Evolutionary conservation across 2,329 filamentous ascomycete genomes (phyloP).

Genomic region (Acephala macrosclerotiorum): DNA sequence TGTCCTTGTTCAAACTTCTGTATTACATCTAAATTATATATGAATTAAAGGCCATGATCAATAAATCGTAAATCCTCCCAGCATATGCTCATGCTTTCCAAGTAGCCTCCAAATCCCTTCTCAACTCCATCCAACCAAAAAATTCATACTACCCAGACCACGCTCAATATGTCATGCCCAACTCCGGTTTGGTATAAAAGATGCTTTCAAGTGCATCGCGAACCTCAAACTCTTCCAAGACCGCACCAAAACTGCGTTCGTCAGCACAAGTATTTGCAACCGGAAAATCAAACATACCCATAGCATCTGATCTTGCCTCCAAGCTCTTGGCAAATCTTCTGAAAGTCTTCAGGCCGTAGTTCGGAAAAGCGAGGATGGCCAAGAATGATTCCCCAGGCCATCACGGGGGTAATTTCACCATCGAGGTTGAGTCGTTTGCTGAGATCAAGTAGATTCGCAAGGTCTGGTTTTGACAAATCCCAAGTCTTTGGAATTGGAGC

Average conservation of each 20-base stretch:
- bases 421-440: constrained; percentile 84
- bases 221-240: constrained; percentile 71
- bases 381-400: constrained; percentile 88
- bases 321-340: constrained; percentile 75
- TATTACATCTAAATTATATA: background rate
- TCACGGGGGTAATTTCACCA: constrained; percentile 92
- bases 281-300: constrained; percentile 68
- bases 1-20: background rate
- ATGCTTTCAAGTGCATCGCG: constrained; percentile 46
- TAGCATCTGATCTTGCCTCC: constrained; percentile 88
- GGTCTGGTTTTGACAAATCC: constrained; percentile 77
- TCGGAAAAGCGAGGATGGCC: constrained; percentile 73
- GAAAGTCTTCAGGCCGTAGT: constrained; percentile 73
- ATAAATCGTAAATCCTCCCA: constrained; percentile 8
- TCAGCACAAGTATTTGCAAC: constrained; percentile 32
- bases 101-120: background rate
- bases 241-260: constrained; percentile 66
- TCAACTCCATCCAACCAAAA: background rate
- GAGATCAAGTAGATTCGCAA: constrained; percentile 83
- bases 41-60: constrained; percentile 5
- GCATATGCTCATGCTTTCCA: background rate
- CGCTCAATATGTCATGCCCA: constrained; percentile 23
- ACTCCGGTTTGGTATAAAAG: constrained; percentile 38
- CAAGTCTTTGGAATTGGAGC: constrained; percentile 68
- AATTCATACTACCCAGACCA: background rate